These are phyloP conservation scores for Trichoderma asperellum DNA, from an alignment of 2,329 filamentous ascomycete genomes.

Conservation along the genomic window DNA sequence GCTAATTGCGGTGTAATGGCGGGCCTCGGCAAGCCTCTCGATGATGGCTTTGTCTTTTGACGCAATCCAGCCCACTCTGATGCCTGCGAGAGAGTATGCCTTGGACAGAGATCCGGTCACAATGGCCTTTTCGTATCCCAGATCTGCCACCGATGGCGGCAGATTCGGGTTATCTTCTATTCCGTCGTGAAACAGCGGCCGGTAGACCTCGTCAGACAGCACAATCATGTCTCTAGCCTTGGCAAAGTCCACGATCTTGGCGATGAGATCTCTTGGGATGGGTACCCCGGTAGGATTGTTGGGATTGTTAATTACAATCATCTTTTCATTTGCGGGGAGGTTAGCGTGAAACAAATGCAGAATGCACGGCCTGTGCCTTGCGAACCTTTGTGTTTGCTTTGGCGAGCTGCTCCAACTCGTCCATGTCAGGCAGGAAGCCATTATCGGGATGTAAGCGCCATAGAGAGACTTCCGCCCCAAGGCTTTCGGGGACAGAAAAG, in stretches of 20 bases:
- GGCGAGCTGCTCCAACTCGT: constrained; percentile 67
- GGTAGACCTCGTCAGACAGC: constrained; percentile 80
- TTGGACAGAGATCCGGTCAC: constrained; percentile 84
- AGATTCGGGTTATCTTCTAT: constrained; percentile 45
- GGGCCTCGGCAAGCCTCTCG: constrained; percentile 63
- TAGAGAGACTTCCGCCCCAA: constrained; percentile 76
- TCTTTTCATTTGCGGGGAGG: constrained; percentile 54
- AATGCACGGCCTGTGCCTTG: background rate
- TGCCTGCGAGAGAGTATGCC: constrained; percentile 79
- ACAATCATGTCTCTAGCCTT: constrained; percentile 65
- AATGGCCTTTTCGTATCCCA: constrained; percentile 72
- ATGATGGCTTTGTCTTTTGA: constrained; percentile 66
- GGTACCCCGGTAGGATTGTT: constrained; percentile 81
- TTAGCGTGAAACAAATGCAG: constrained; percentile 48
- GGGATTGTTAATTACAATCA: constrained; percentile 68
- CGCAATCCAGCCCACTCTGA: constrained; percentile 82
- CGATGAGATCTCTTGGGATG: constrained; percentile 64
- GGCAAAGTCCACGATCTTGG: constrained; percentile 66
- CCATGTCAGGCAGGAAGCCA: constrained; percentile 68
- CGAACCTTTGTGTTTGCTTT: constrained; percentile 69
- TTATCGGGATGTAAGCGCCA: constrained; percentile 72
- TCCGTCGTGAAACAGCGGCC: constrained; percentile 74
- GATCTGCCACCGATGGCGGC: constrained; percentile 66
- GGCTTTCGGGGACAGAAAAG: constrained; percentile 71
- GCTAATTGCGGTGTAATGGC: constrained; percentile 85